Conservation (phyloP, 2,329 filamentous ascomycete species). For the Pseudogymnoascus sp. region DNA sequence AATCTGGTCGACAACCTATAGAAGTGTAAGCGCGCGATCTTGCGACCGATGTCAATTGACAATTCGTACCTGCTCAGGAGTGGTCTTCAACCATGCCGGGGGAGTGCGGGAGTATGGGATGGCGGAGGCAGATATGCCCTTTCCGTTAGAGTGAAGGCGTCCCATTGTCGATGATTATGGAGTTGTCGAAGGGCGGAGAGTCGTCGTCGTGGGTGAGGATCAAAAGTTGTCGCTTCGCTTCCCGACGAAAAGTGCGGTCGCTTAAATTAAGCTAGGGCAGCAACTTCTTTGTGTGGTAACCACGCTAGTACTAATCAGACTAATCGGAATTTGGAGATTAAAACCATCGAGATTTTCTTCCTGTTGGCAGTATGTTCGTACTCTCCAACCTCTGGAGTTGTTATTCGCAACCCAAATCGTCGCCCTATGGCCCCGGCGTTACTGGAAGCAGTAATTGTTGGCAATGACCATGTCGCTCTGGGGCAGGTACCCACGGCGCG, state of each 20-base stretch:
- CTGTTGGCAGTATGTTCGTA: background rate
- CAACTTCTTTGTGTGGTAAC: background rate
- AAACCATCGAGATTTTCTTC: conserved; percentile 6
- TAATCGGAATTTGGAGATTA: conserved; percentile 1
- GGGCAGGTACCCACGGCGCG: background rate
- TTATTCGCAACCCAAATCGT: background rate
- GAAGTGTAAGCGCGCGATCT: conserved; percentile 1
- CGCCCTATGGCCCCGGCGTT: background rate
- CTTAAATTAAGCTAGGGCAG: conserved; percentile 11
- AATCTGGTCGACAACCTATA: conserved; percentile 86
- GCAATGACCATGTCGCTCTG: background rate
- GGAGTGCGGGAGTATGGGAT: conserved; percentile 92
- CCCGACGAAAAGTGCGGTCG: conserved; percentile 7
- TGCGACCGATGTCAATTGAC: background rate
- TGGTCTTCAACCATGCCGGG: conserved; percentile 97
- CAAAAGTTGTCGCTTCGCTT: conserved; percentile 18
- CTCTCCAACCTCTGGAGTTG: background rate
- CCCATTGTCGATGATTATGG: conserved; percentile 56
- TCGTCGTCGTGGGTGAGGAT: conserved; percentile 22
- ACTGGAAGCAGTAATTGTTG: background rate
- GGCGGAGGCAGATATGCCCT: conserved; percentile 95
- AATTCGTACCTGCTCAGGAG: conserved; percentile 64
- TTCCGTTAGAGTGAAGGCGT: conserved; percentile 98
- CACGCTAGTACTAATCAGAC: conserved; percentile 2
- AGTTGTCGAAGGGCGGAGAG: conserved; percentile 14